Base-by-base conservation (phyloP, 441 rosid genomes). In the Metrosideros polymorpha region DNA sequence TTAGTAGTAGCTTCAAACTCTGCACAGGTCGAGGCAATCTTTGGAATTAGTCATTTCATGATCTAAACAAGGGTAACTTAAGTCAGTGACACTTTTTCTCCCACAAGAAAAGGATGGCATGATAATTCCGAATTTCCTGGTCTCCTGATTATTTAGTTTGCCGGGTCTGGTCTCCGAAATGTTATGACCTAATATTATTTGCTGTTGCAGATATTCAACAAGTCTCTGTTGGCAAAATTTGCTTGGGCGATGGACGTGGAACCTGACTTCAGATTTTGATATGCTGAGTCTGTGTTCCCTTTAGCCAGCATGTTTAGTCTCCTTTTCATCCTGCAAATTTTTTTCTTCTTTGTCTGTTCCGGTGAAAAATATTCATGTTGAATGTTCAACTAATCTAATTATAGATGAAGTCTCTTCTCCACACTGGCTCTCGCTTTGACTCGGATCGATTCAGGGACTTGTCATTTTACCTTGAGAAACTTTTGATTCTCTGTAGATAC, bases 211-310 rank as follows among this genome's bases (percentile, higher is more conserved):
- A 97, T 97, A n/a, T 98, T 98, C 92, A 96, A 95, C 91, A 98
- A 97, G 92, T 95, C 99, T 88, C 97, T 98, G 84, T 91, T 97
- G 85, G 99, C 96, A 13, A 97, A 98, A 93, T 98, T 98, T 89
- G 90, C 98, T 43, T 98, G 99, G 99, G 98, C 99, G 79, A 94
- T 98, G 99, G 99, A 98, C 51, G 99, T 95, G 50, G 99, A 97
- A 77, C 99, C 99, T 22, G 94, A 93, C 84, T 98, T 97, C 95
- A 94, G 98, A 95, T 98, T 98, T 95, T 97, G 94, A 93, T 87
- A 57, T 24, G 79, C 83, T 87, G 77, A 88, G 84, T 79, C 56
- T 82, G 63, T 86, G 85, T 84, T 32, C 84, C 77, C 9, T 17
- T 59, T 8, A 30, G 50, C 50, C n/a, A 6, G 51, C 63, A 43